These are phyloP conservation scores for Przewalskia tangutica DNA, from an alignment of 257 asterid genomes.

Conservation along the genomic window DNA sequence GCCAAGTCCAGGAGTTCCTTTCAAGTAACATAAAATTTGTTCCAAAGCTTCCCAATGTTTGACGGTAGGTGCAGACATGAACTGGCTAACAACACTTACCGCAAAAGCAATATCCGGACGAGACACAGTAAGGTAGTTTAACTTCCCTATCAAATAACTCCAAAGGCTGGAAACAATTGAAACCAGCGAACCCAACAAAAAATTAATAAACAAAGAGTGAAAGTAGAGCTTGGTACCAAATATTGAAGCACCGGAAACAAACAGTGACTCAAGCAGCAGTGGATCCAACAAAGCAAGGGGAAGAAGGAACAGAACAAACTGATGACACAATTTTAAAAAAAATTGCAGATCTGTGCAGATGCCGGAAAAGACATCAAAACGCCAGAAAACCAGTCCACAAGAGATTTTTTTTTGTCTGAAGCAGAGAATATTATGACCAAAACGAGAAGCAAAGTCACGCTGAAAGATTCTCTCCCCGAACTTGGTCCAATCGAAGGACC, in stretches of 20 bases:
- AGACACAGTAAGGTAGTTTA: too few relatives aligned
- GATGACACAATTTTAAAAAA: too few relatives aligned
- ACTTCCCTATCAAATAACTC: not conserved
- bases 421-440: not conserved
- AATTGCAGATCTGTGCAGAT: not conserved
- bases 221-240: not conserved
- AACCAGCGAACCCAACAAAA: not conserved
- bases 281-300: not conserved
- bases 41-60: too few relatives aligned
- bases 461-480: too few relatives aligned
- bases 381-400: not conserved
- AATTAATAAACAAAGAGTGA: not conserved
- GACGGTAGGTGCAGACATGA: too few relatives aligned
- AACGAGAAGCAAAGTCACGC: not conserved
- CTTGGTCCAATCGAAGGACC: too few relatives aligned
- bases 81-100: too few relatives aligned
- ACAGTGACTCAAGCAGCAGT: not conserved
- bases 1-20: too few relatives aligned
- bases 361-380: not conserved
- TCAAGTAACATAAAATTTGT: too few relatives aligned
- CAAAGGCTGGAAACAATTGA: not conserved
- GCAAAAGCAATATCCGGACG: too few relatives aligned
- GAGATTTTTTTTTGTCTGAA: too few relatives aligned
- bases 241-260: not conserved
- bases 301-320: not conserved